These are phyloP conservation scores for Clonostachys chloroleuca DNA, from an alignment of 2,329 filamentous ascomycete species.

Conservation along the genomic window DNA sequence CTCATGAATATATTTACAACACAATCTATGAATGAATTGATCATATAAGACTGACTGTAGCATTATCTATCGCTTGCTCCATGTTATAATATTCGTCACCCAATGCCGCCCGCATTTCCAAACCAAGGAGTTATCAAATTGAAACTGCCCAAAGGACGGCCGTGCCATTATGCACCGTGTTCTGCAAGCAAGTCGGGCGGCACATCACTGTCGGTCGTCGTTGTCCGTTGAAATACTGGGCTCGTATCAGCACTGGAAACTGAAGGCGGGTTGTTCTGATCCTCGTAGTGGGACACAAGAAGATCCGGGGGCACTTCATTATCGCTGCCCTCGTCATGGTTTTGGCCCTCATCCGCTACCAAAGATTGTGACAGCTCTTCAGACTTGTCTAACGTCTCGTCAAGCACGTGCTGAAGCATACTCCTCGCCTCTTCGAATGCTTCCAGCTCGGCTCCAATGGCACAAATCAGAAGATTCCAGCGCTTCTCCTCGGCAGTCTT, in stretches of 20 bases:
- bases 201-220: constrained; percentile 39
- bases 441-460: constrained; percentile 69
- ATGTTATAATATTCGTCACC: no score
- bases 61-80: no score
- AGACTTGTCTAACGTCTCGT: no score
- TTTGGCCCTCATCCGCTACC: no score
- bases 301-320: constrained; percentile 38
- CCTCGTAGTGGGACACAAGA: constrained; percentile 24
- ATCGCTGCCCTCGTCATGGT: constrained; percentile 21
- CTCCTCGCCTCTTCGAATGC: constrained; percentile 58
- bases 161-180: constrained; percentile 13
- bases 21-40: no score
- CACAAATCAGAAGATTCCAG: constrained; percentile 74
- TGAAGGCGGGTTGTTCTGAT: constrained; percentile 8
- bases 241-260: neutral
- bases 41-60: no score
- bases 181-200: constrained; percentile 48
- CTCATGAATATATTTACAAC: no score
- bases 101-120: no score
- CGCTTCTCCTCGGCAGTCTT: constrained; percentile 52
- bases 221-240: neutral
- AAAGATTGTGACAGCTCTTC: no score
- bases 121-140: no score
- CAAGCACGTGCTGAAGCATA: constrained; percentile 37
- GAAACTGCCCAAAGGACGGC: no score